Conservation (phyloP, 352 stramenopile genomes). For the Globisporangium paroecandrum region DNA sequence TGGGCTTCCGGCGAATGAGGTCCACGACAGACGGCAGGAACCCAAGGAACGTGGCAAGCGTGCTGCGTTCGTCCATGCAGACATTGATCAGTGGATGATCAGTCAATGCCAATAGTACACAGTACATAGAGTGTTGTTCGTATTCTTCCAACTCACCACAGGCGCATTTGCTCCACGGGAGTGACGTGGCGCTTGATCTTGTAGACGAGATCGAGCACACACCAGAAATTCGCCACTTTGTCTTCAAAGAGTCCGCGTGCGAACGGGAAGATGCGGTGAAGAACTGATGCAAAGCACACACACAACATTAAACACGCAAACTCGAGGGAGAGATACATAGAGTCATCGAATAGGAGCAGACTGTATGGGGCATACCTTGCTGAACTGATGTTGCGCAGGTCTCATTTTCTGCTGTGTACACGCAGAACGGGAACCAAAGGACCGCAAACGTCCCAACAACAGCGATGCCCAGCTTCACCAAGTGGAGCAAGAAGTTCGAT, state of each 20-base stretch:
- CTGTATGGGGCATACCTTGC: conserved; percentile 44
- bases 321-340: neutral
- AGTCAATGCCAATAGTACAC: neutral
- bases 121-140: neutral
- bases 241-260: conserved; percentile 96
- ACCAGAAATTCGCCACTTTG: conserved; percentile 98
- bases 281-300: conserved; percentile 41
- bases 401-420: conserved; percentile 34
- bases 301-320: neutral
- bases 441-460: conserved; percentile 88
- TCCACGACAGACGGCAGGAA: conserved; percentile 86
- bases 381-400: conserved; percentile 55
- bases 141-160: conserved; percentile 41
- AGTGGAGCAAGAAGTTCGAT: conserved; percentile 40
- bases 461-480: conserved; percentile 75
- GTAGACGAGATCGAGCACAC: conserved; percentile 79
- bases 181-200: conserved; percentile 66
- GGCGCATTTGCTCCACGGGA: conserved; percentile 55
- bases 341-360: neutral
- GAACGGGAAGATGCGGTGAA: conserved; percentile 95
- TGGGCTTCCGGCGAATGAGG: conserved; percentile 61
- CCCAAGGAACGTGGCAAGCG: conserved; percentile 72
- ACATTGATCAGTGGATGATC: neutral
- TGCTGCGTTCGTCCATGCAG: conserved; percentile 30
- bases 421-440: conserved; percentile 91